Base-by-base conservation (phyloP, 2,329 filamentous ascomycete species). In the Hypoxylon sp. region DNA sequence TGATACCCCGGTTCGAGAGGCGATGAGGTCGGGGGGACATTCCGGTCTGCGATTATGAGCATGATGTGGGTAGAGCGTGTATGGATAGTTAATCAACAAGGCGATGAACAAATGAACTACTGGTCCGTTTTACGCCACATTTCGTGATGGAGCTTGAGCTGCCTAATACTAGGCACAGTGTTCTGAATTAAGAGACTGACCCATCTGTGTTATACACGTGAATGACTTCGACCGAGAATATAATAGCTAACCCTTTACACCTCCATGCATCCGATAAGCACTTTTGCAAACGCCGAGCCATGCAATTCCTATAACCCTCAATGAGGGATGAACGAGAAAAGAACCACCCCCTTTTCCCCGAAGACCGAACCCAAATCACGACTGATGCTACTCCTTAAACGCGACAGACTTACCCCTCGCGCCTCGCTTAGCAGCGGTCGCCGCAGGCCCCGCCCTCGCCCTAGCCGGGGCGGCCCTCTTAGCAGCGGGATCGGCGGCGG, bases 391-490 rank as follows among this genome's bases (percentile, higher is more conserved):
- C 15, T 61, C 53, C 53, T 67, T 67, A 33, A 71, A 70, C n/a
- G 68, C 66, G 18, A 70, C 69, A 6, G 68, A 69, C 58, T 71
- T 72, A 9, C 62, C 70, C 53, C 68, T 69, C 23, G 53, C 35
- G 9, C 60, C 60, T 21, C 50, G 65, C 53, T 46, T 61, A 7
- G 55, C 35, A 15, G 51, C 18, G 15, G 62, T 17, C 4, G 59
- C 50, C 13, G 60, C 42, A n/a, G 60, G 65, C 70, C 53, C 70
- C 71, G 6, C 62, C 69, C 71, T 73, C 9, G 51, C 64, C 17
- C 62, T 70, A n/a, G 50, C 31, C 3, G 60, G 41, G 9, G 58
- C 51, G 26, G 50, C 50, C 23, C 42, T 63, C 52, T 53, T 68
- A 8, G 23, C 41, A n/a, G n/a, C n/a, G n/a, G n/a, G n/a, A n/a